Evolutionary conservation across 805 yeast genomes (phyloP).

Genomic region (Debaryomyces castellii): DNA sequence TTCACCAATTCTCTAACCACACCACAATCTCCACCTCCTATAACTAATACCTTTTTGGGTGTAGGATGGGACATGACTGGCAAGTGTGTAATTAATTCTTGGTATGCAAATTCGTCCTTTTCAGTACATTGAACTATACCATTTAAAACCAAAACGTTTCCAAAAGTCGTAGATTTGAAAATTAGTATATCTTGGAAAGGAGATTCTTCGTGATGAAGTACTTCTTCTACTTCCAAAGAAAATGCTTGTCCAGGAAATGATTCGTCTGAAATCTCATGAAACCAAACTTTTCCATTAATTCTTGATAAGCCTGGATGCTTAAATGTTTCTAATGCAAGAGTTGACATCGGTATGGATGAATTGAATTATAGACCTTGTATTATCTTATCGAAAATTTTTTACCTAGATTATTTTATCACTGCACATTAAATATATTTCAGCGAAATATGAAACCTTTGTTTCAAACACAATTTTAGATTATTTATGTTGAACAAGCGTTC

Average conservation of each 20-base stretch:
- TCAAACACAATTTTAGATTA: too few species aligned
- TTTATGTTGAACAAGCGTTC: too few species aligned
- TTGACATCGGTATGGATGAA: background rate
- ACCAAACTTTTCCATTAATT: constrained; percentile 56
- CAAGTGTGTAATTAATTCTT: constrained; percentile 84
- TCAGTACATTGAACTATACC: constrained; percentile 92
- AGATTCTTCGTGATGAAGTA: constrained; percentile 67
- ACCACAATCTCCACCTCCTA: constrained; percentile 98
- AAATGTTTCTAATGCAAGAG: constrained; percentile 15
- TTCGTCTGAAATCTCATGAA: constrained; percentile 68
- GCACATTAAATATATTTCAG: background rate
- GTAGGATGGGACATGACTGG: constrained; percentile 74
- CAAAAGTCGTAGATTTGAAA: constrained; percentile 72
- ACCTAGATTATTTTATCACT: background rate
- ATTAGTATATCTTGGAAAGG: constrained; percentile 80
- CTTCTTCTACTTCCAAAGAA: constrained; percentile 57
- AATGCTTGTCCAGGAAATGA: constrained; percentile 89
- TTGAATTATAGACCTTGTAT: too few species aligned
- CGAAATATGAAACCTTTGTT: background rate
- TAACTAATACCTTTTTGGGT: constrained; percentile 77
- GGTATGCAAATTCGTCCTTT: constrained; percentile 90
- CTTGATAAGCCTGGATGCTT: constrained; percentile 27
- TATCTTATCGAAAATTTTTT: constrained; percentile 1
- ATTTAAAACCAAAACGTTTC: constrained; percentile 85
- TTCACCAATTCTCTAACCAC: constrained; percentile 85